phyloP scores from a whole-genome alignment of 345 rosid species.

The Arabis hirsuta region DNA sequence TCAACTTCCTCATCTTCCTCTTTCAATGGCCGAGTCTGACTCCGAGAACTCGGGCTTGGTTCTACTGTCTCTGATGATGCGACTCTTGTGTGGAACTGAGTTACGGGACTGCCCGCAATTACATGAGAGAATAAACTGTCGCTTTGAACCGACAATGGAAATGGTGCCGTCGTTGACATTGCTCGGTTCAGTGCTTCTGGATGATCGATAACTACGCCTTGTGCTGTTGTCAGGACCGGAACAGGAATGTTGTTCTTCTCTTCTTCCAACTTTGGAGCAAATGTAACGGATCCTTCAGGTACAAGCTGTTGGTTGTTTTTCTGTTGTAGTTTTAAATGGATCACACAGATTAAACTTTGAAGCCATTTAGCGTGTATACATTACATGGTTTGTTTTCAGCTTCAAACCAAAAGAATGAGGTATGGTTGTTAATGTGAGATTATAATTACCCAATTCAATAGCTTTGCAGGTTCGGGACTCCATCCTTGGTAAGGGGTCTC shows the following conservation, averaged over 20 bases:
- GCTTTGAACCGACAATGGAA: slow-evolving; percentile 68
- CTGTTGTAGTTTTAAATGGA: slow-evolving; percentile 40
- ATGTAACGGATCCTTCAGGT: slow-evolving; percentile 53
- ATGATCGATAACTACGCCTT: slow-evolving; percentile 48
- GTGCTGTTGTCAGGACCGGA: slow-evolving; percentile 47
- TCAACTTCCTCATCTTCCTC: slow-evolving; percentile 59
- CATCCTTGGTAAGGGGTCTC: slow-evolving; percentile 77
- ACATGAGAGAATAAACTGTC: slow-evolving; percentile 51
- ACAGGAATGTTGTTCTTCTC: slow-evolving; percentile 47
- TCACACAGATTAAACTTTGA: slow-evolving; percentile 5
- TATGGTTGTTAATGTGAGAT: neutral
- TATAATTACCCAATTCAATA: slow-evolving; percentile 70
- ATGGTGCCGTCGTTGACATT: slow-evolving; percentile 42
- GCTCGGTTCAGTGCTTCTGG: slow-evolving; percentile 47
- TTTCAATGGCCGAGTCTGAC: slow-evolving; percentile 45
- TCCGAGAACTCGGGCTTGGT: slow-evolving; percentile 42
- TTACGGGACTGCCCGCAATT: slow-evolving; percentile 43
- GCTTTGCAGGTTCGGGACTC: slow-evolving; percentile 72
- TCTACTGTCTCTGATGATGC: slow-evolving; percentile 47
- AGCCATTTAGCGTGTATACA: neutral
- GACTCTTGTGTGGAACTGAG: slow-evolving; percentile 50
- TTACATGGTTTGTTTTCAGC: slow-evolving; percentile 10
- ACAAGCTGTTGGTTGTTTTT: slow-evolving; percentile 53
- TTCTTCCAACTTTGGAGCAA: slow-evolving; percentile 62
- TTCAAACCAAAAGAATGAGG: neutral